These are phyloP conservation scores for Amanita pallidorosea DNA, from an alignment of 768 basidiomycete genomes.

Conservation along the genomic window DNA sequence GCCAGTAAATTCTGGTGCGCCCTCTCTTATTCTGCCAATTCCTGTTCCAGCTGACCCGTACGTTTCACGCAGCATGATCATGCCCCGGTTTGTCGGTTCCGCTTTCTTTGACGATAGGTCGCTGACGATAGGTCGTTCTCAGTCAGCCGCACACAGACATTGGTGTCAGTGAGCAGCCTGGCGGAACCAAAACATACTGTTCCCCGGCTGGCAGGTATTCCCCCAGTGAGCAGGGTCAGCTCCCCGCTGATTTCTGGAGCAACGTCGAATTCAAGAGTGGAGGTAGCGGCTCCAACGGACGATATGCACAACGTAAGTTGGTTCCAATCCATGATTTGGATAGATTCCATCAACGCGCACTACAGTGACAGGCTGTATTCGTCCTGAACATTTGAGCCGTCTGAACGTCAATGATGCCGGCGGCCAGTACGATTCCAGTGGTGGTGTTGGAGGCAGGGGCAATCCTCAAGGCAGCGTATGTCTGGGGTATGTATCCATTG, in stretches of 20 bases:
- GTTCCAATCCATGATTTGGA: not conserved
- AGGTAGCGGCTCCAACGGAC: constrained; percentile 24
- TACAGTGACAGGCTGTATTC: constrained; percentile 48
- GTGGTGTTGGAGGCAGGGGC: constrained; percentile 36
- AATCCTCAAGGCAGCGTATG: constrained; percentile 44
- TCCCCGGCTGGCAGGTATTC: constrained; percentile 30
- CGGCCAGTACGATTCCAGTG: constrained; percentile 51
- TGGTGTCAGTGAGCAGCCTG: constrained; percentile 45
- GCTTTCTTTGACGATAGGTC: not conserved
- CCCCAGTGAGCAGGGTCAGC: constrained; percentile 29
- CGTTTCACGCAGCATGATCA: constrained; percentile 27
- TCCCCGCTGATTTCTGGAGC: constrained; percentile 39
- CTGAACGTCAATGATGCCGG: constrained; percentile 38
- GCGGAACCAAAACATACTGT: constrained; percentile 46
- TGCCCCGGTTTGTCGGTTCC: constrained; percentile 24
- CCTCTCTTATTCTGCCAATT: not conserved
- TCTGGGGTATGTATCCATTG: constrained; percentile 27
- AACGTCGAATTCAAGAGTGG: constrained; percentile 36
- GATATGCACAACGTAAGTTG: constrained; percentile 34
- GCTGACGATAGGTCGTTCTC: not conserved
- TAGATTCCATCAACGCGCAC: too few relatives aligned
- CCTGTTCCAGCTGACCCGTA: not conserved
- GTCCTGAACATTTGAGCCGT: constrained; percentile 28
- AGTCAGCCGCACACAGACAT: constrained; percentile 40
- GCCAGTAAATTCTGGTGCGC: constrained; percentile 34